Conservation (phyloP, 768 basidiomycete genomes). For the Multifurca ochricompacta region DNA sequence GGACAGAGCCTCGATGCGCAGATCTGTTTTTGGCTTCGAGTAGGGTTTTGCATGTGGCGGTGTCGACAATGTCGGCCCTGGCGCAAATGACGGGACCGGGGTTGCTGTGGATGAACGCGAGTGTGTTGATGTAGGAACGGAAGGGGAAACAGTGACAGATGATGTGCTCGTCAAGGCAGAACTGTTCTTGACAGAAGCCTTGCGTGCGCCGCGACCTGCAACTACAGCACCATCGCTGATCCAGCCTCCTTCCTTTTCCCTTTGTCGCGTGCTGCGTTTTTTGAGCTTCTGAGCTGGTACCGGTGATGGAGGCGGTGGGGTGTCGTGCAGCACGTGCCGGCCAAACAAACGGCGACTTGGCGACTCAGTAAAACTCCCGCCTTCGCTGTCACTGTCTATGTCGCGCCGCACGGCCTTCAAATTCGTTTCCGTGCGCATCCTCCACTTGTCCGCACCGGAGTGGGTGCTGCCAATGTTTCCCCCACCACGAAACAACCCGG, state of each 20-base stretch:
- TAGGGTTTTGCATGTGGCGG: not conserved
- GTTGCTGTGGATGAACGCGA: conserved; percentile 1
- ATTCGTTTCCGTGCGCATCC: conserved; percentile 33
- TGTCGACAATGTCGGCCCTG: not conserved
- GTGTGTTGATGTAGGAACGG: not conserved
- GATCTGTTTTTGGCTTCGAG: conserved; percentile 3
- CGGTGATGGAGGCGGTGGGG: not conserved
- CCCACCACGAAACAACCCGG: conserved; percentile 15
- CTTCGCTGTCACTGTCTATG: conserved; percentile 26
- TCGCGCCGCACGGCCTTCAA: conserved; percentile 22
- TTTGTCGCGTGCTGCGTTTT: not conserved
- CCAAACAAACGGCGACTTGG: conserved; percentile 3
- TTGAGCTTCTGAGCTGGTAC: conserved; percentile 1
- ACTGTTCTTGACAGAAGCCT: conserved; percentile 1
- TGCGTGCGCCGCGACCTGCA: conserved; percentile 13
- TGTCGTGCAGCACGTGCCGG: conserved; percentile 12
- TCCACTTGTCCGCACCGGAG: conserved; percentile 25
- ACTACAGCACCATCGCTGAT: conserved; percentile 18
- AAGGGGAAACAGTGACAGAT: not conserved
- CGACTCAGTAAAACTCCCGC: conserved; percentile 19
- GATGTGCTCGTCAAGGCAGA: not conserved
- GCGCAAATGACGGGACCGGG: not conserved
- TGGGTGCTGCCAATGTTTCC: not conserved
- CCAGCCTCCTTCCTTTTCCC: conserved; percentile 18
- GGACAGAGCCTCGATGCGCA: conserved; percentile 8